phyloP scores from a whole-genome alignment of 108 stramenopile species.

The Chaetoceros tenuissimus region DNA sequence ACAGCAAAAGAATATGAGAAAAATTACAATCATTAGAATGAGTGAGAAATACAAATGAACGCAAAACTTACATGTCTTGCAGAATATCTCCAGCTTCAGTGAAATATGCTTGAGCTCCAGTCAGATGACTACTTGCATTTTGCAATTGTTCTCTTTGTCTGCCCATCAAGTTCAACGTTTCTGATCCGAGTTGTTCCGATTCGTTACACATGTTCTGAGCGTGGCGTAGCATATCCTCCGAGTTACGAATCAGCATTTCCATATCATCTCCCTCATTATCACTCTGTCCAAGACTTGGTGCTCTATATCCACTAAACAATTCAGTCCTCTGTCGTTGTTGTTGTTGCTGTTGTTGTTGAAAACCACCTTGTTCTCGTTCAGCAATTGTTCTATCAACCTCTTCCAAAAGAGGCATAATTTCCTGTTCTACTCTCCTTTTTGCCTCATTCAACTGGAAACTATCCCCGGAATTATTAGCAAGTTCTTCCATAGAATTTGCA shows the following conservation, averaged over 20 bases:
- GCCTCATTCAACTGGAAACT: conserved; percentile 48
- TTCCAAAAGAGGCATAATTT: conserved; percentile 46
- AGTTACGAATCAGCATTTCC: conserved; percentile 44
- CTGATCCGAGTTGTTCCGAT: conserved; percentile 62
- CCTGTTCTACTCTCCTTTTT: conserved; percentile 46
- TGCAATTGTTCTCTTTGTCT: conserved; percentile 72
- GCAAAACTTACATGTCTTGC: conserved; percentile 36
- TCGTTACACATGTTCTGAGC: conserved; percentile 59
- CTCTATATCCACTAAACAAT: conserved; percentile 29
- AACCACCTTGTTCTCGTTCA: background rate
- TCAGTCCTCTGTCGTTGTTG: conserved; percentile 9
- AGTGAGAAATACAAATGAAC: background rate
- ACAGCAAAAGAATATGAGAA: conserved; percentile 4
- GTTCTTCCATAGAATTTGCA: conserved; percentile 61
- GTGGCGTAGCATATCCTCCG: conserved; percentile 65
- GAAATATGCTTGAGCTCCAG: conserved; percentile 34
- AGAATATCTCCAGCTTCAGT: conserved; percentile 50
- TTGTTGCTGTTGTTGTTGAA: background rate
- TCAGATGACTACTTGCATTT: conserved; percentile 30
- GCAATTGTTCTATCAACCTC: conserved; percentile 45
- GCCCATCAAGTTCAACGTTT: conserved; percentile 53
- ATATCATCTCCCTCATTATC: conserved; percentile 22
- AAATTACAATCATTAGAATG: background rate
- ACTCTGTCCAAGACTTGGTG: conserved; percentile 10
- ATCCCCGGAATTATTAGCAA: conserved; percentile 72